Percentiles rank a stretch among this genome's conserved stretches.
Evolutionary conservation across 2,329 filamentous ascomycete genomes (phyloP).

Genomic region (Phyllosticta capitalensis): DNA sequence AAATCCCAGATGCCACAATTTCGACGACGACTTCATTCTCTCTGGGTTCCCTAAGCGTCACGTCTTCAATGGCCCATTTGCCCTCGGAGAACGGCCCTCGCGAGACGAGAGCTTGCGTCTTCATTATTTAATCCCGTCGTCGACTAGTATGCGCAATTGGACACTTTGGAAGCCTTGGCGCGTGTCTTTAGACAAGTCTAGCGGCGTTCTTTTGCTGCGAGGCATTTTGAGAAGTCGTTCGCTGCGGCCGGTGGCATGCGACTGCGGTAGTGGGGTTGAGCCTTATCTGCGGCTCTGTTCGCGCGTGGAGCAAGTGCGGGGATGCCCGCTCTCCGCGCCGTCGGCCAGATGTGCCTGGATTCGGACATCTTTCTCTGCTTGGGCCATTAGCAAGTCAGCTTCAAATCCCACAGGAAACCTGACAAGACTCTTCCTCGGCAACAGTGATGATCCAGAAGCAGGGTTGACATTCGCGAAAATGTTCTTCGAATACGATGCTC

Average conservation of each 20-base stretch:
- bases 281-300: not conserved
- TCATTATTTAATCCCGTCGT: not conserved
- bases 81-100: constrained; percentile 25
- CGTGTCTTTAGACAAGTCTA: not conserved
- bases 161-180: not conserved
- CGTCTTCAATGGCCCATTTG: constrained; percentile 30
- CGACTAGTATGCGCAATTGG: not conserved
- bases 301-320: not conserved
- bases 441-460: no score
- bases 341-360: not conserved
- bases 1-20: constrained; percentile 43
- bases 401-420: no score
- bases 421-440: no score
- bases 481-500: no score
- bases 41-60: constrained; percentile 21
- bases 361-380: not conserved
- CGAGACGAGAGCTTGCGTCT: constrained; percentile 25
- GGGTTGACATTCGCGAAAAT: no score
- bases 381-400: no score
- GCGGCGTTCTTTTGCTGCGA: not conserved
- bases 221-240: not conserved
- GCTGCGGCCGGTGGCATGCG: not conserved
- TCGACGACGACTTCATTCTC: constrained; percentile 42
- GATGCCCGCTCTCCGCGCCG: not conserved
- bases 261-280: not conserved